phyloP scores from a whole-genome alignment of 1,284 basidiomycete species.

The Cutaneotrichosporon spelunceum region DNA sequence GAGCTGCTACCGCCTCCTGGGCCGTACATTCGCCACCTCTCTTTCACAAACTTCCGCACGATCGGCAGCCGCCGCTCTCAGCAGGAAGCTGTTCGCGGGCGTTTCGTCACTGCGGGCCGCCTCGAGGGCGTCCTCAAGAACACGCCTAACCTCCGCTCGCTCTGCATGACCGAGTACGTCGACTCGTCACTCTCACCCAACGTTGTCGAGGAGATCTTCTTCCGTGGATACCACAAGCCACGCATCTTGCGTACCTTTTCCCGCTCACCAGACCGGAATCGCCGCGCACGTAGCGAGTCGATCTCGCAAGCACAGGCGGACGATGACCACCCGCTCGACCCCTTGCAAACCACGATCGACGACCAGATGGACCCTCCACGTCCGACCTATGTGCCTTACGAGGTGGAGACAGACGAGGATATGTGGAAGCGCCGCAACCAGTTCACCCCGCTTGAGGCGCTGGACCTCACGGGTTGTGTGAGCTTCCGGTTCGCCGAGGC shows the following conservation, averaged over 20 bases:
- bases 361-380: slow-evolving; percentile 34
- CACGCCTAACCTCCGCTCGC: slow-evolving; percentile 72
- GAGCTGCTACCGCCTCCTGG: slow-evolving; percentile 47
- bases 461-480: slow-evolving; percentile 93
- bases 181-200: slow-evolving; percentile 77
- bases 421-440: slow-evolving; percentile 60
- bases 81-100: slow-evolving; percentile 79
- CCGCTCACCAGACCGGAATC: slow-evolving; percentile 13
- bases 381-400: slow-evolving; percentile 46
- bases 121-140: slow-evolving; percentile 82
- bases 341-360: slow-evolving; percentile 19
- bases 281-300: slow-evolving; percentile 34
- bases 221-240: slow-evolving; percentile 61
- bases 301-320: slow-evolving; percentile 42
- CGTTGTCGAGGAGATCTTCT: slow-evolving; percentile 79
- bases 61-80: slow-evolving; percentile 90
- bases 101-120: slow-evolving; percentile 88
- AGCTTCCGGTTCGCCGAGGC: slow-evolving; percentile 81
- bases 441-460: slow-evolving; percentile 68
- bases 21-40: slow-evolving; percentile 61
- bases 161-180: slow-evolving; percentile 96
- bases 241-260: slow-evolving; percentile 27
- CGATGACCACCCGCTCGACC: slow-evolving; percentile 13
- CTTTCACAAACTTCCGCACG: slow-evolving; percentile 91
- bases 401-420: slow-evolving; percentile 57